Conservation (phyloP, 805 yeast genomes). For the Cyberlindnera misumaiensis region DNA sequence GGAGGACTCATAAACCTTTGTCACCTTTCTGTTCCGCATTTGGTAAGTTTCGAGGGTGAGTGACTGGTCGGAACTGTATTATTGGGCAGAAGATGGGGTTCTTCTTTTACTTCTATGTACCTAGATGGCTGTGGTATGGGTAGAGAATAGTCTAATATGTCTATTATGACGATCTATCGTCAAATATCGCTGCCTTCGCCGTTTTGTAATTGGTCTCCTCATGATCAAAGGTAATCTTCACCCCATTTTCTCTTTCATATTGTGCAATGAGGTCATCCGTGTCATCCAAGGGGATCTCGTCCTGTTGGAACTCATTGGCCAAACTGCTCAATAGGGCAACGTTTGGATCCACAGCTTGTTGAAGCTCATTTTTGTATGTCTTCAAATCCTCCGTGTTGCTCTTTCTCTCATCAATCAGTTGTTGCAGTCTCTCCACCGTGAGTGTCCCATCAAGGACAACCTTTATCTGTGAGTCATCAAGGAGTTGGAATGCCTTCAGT, state of each 20-base stretch:
- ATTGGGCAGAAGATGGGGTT: no score
- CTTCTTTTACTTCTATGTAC: no score
- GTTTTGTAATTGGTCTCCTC: slow-evolving; percentile 2
- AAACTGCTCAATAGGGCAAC: slow-evolving; percentile 10
- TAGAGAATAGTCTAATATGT: no score
- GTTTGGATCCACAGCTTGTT: slow-evolving; percentile 1
- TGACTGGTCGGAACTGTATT: no score
- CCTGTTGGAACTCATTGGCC: slow-evolving; percentile 15
- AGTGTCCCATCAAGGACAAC: slow-evolving; percentile 2
- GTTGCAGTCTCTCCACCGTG: slow-evolving; percentile 6
- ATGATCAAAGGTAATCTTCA: slow-evolving; percentile 8
- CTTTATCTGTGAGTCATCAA: slow-evolving; percentile 13
- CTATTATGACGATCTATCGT: background rate
- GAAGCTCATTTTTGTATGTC: slow-evolving; percentile 1
- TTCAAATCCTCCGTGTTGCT: slow-evolving; percentile 10
- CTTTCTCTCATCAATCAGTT: slow-evolving; percentile 7
- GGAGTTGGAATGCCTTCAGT: slow-evolving; percentile 14
- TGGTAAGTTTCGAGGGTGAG: no score
- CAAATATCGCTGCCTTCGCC: slow-evolving; percentile 1
- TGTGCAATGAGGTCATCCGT: slow-evolving; percentile 8
- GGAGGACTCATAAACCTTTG: no score
- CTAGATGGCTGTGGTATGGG: no score
- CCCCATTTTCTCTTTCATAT: slow-evolving; percentile 14
- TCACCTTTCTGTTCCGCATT: no score
- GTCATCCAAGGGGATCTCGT: slow-evolving; percentile 11